Conservation (phyloP, 2,329 filamentous ascomycete genomes). For the Arthroderma sp. region DNA sequence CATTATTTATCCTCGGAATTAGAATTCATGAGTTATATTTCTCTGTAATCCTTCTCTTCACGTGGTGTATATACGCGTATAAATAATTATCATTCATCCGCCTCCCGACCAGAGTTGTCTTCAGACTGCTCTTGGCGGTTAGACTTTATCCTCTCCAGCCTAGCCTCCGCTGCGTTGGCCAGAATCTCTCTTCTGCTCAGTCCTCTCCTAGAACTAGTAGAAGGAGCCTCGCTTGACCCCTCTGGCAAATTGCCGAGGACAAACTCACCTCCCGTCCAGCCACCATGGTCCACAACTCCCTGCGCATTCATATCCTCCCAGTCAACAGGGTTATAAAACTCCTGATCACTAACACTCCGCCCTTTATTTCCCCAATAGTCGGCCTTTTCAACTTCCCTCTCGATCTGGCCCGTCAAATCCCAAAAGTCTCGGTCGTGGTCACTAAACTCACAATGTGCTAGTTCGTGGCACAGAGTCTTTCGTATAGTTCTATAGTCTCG, state of each 20-base stretch:
- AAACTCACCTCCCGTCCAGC: slow-evolving; percentile 69
- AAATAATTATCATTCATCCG: neutral
- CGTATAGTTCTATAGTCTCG: slow-evolving; percentile 84
- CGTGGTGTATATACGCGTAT: neutral
- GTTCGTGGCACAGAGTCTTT: slow-evolving; percentile 85
- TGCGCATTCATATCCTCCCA: slow-evolving; percentile 41
- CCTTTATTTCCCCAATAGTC: slow-evolving; percentile 77
- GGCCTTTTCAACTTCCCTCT: slow-evolving; percentile 66
- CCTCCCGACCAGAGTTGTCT: neutral
- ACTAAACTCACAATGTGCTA: slow-evolving; percentile 80
- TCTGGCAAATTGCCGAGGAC: slow-evolving; percentile 49
- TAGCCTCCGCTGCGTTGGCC: slow-evolving; percentile 60
- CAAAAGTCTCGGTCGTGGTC: slow-evolving; percentile 82
- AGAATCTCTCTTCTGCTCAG: slow-evolving; percentile 62
- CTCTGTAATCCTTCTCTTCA: neutral
- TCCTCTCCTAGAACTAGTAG: slow-evolving; percentile 17
- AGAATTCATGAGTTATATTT: slow-evolving; percentile 1
- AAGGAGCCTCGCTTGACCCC: slow-evolving; percentile 19
- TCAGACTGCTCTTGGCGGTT: neutral
- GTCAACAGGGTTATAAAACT: slow-evolving; percentile 49
- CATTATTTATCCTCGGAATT: neutral
- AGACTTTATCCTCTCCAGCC: slow-evolving; percentile 36
- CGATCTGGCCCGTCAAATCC: slow-evolving; percentile 76
- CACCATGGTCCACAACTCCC: slow-evolving; percentile 50
- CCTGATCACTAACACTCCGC: slow-evolving; percentile 46